phyloP scores from a whole-genome alignment of 768 basidiomycete species.

The Dictyophora rubrovolvata region DNA sequence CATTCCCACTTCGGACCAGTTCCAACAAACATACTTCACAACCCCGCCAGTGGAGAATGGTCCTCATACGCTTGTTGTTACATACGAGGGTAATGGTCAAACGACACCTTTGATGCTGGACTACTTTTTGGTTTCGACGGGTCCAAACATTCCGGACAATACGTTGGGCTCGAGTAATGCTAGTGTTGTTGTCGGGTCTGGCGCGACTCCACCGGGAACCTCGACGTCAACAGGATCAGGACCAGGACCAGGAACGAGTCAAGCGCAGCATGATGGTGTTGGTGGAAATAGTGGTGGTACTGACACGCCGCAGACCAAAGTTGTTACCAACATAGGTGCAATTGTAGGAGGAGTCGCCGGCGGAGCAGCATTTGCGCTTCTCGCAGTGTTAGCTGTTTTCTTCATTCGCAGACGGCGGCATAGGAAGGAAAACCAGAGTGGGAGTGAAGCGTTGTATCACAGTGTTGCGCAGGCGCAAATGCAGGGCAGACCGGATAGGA shows the following conservation, averaged over 20 bases:
- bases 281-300: neutral
- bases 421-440: neutral
- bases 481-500: neutral
- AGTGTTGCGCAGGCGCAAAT: neutral
- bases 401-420: neutral
- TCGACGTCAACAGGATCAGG: neutral
- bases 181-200: neutral
- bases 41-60: slow-evolving; percentile 1
- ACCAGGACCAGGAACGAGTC: neutral
- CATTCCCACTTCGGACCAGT: neutral
- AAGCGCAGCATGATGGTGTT: too few species aligned
- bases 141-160: neutral
- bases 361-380: neutral
- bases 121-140: neutral
- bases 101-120: neutral
- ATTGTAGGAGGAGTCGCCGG: neutral
- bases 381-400: neutral
- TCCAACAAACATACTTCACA: neutral
- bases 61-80: slow-evolving; percentile 1
- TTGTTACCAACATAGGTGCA: neutral
- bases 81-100: neutral
- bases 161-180: neutral
- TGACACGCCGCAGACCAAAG: neutral
- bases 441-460: neutral
- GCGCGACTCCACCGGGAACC: too few species aligned